Evolutionary conservation across 148 eudicot species (phyloP).

Genomic region (Salicornia ramosissima): DNA sequence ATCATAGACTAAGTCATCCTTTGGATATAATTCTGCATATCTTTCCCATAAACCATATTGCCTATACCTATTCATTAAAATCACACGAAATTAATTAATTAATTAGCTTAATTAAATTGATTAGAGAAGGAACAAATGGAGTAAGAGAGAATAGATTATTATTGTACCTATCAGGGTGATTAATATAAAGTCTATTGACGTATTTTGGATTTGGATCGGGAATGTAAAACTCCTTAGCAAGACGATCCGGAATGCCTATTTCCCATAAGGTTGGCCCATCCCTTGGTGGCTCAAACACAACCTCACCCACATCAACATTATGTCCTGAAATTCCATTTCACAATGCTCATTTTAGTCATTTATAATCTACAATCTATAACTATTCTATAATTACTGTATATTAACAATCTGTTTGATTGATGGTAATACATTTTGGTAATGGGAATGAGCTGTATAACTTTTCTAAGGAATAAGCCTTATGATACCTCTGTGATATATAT

Average conservation of each 20-base stretch:
- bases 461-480: no score
- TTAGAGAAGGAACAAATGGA: not conserved
- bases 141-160: not conserved
- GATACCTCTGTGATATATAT: no score
- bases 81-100: not conserved
- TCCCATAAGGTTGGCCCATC: constrained; percentile 88
- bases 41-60: constrained; percentile 51
- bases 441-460: no score
- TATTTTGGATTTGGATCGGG: constrained; percentile 40
- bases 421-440: no score
- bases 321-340: constrained; percentile 35
- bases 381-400: no score
- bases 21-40: constrained; percentile 37
- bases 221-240: constrained; percentile 56
- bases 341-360: no score
- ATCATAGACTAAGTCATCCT: constrained; percentile 37
- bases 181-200: constrained; percentile 39
- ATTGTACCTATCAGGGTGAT: constrained; percentile 45
- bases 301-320: constrained; percentile 51
- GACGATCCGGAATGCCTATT: constrained; percentile 73
- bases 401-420: no score
- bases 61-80: constrained; percentile 25
- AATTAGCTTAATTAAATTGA: not conserved
- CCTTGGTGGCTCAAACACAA: constrained; percentile 63
- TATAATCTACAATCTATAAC: no score